Conservation (phyloP, 768 basidiomycete genomes). For the Tulasnella sp. region DNA sequence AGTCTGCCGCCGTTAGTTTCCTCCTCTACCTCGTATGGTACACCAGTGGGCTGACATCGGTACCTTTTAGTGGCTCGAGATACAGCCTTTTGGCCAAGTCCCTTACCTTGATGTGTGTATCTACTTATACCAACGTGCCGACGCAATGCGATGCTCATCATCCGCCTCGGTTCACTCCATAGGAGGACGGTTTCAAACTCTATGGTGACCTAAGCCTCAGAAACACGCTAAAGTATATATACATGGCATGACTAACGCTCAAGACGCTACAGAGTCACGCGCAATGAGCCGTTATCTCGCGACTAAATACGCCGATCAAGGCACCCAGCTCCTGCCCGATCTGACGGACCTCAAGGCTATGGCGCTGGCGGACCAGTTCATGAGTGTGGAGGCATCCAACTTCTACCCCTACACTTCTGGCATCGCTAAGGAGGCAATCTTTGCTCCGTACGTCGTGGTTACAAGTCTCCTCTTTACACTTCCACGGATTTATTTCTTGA, state of each 20-base stretch:
- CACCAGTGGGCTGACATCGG: neutral
- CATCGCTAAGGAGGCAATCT: constrained; percentile 18
- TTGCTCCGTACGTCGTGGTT: constrained; percentile 16
- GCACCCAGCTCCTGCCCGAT: constrained; percentile 39
- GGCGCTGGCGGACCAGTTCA: constrained; percentile 39
- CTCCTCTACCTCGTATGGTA: neutral
- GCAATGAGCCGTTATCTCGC: constrained; percentile 51
- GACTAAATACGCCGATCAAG: constrained; percentile 40
- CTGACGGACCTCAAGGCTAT: constrained; percentile 26
- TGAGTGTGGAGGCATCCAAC: constrained; percentile 40
- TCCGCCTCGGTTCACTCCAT: neutral
- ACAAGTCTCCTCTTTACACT: neutral
- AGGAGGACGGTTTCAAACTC: constrained; percentile 52
- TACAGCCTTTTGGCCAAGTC: constrained; percentile 56
- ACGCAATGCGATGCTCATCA: neutral
- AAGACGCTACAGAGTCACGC: constrained; percentile 34
- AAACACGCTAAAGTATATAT: neutral
- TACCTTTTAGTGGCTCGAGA: constrained; percentile 28
- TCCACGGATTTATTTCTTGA: neutral
- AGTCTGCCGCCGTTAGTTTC: constrained; percentile 20
- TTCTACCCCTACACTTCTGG: constrained; percentile 26
- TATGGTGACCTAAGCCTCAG: constrained; percentile 25
- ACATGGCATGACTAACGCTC: neutral
- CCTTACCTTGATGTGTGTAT: constrained; percentile 37
- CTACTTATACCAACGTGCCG: neutral